A percentile compares a stretch with the other conserved stretches of the same genome.
phyloP scores from a whole-genome alignment of 2,329 filamentous ascomycete species.

The Dactylellina parvicollis region DNA sequence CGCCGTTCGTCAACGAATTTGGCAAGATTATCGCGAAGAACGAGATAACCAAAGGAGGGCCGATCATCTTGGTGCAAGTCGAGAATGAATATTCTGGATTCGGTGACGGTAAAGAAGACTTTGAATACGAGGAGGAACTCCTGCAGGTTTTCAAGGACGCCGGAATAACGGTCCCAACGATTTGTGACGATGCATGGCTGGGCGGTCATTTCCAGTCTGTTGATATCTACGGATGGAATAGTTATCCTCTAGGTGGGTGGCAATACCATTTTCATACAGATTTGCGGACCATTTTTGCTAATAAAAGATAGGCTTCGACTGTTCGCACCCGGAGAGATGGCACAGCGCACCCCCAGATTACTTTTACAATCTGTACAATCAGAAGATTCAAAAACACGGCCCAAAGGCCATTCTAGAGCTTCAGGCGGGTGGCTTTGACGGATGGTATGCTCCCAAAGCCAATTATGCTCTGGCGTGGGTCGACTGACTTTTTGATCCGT shows the following conservation, averaged over 20 bases:
- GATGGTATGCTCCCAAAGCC: slow-evolving; percentile 65
- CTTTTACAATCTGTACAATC: slow-evolving; percentile 44
- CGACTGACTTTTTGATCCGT: not conserved
- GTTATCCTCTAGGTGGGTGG: slow-evolving; percentile 26
- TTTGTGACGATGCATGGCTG: slow-evolving; percentile 50
- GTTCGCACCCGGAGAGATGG: slow-evolving; percentile 41
- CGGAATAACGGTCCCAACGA: slow-evolving; percentile 41
- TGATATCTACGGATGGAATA: slow-evolving; percentile 52
- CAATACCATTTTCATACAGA: not conserved
- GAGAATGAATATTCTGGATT: slow-evolving; percentile 71
- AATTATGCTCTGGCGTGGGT: not conserved
- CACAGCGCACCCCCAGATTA: slow-evolving; percentile 39
- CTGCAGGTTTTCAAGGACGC: slow-evolving; percentile 35
- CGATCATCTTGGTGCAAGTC: slow-evolving; percentile 76
- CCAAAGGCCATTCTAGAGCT: slow-evolving; percentile 63
- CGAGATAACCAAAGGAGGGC: slow-evolving; percentile 66
- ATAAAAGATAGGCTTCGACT: slow-evolving; percentile 34
- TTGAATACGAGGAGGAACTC: slow-evolving; percentile 40
- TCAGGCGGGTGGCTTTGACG: slow-evolving; percentile 77
- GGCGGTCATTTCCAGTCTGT: slow-evolving; percentile 45
- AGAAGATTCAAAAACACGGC: slow-evolving; percentile 28
- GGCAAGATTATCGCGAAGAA: slow-evolving; percentile 66
- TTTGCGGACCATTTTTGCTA: not conserved
- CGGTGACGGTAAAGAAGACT: slow-evolving; percentile 41
- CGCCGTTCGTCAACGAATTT: slow-evolving; percentile 64